These are phyloP conservation scores for Mimosa bimucronata DNA, from an alignment of 306 rosid species.

Conservation along the genomic window DNA sequence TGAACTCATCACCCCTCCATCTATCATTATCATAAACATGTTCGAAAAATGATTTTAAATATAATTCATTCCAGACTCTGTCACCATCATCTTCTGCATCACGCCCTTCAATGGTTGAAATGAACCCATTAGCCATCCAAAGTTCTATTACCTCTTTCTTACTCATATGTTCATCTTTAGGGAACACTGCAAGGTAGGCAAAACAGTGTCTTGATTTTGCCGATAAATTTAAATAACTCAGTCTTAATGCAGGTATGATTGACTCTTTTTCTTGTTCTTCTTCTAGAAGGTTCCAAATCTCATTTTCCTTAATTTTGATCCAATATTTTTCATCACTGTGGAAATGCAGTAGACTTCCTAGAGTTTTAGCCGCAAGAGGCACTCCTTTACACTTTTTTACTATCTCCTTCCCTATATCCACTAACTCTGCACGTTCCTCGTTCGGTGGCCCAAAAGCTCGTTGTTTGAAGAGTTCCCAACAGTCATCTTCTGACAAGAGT, in stretches of 20 bases:
- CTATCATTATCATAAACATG: background rate
- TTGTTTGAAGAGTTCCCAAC: slow-evolving; percentile 45
- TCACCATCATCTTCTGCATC: background rate
- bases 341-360: too few relatives aligned
- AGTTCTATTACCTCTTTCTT: background rate
- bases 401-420: too few relatives aligned
- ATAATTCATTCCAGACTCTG: background rate
- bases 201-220: slow-evolving; percentile 19
- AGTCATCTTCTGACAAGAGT: slow-evolving; percentile 35
- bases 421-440: too few relatives aligned
- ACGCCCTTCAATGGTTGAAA: background rate
- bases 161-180: background rate
- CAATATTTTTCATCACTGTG: too few relatives aligned
- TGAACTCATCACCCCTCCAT: background rate
- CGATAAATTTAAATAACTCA: slow-evolving; percentile 19
- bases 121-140: too few relatives aligned
- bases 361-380: too few relatives aligned
- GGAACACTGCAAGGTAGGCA: slow-evolving; percentile 11
- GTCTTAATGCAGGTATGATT: slow-evolving; percentile 6
- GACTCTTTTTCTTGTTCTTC: background rate
- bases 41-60: background rate
- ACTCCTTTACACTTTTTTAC: too few relatives aligned
- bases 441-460: slow-evolving; percentile 30
- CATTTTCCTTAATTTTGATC: too few relatives aligned
- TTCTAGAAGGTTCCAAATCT: background rate